Percentiles rank a stretch among this genome's conserved stretches.
Conservation (phyloP, 1,284 basidiomycete species). For the Trametes polyzona region DNA sequence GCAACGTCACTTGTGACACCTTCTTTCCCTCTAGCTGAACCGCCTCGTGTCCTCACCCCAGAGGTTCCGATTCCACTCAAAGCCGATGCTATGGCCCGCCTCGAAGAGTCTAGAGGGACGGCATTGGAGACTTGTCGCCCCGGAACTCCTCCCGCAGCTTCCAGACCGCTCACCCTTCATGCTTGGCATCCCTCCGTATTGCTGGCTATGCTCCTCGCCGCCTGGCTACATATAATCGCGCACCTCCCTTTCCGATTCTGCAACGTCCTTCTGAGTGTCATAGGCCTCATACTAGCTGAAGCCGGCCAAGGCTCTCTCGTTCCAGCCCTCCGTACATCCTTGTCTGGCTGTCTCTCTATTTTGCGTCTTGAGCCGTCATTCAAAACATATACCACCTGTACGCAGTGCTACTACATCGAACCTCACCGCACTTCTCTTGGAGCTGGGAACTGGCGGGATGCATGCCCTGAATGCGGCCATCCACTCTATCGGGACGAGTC, state of each 20-base stretch:
- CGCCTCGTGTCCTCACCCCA: too few species aligned
- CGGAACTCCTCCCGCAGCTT: too few species aligned
- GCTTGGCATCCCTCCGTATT: conserved; percentile 6
- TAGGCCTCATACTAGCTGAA: not conserved
- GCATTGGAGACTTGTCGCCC: too few species aligned
- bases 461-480: not conserved
- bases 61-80: too few species aligned
- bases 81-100: too few species aligned
- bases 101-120: too few species aligned
- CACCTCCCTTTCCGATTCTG: conserved; percentile 15
- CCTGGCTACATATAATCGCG: conserved; percentile 20
- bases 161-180: too few species aligned
- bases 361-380: conserved; percentile 8
- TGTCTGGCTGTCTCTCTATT: not conserved
- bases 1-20: too few species aligned
- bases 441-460: too few species aligned
- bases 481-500: conserved; percentile 6
- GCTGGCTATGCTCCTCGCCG: conserved; percentile 9
- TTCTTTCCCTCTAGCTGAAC: too few species aligned
- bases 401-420: conserved; percentile 14
- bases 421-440: too few species aligned
- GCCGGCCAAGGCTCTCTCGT: not conserved
- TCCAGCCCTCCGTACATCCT: not conserved
- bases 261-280: conserved; percentile 1
- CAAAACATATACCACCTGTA: conserved; percentile 15